Evolutionary conservation across 2,329 filamentous ascomycete genomes (phyloP), one percentile per base, ranked within the genome.

Genomic region (Pseudogymnoascus sp.): DNA sequence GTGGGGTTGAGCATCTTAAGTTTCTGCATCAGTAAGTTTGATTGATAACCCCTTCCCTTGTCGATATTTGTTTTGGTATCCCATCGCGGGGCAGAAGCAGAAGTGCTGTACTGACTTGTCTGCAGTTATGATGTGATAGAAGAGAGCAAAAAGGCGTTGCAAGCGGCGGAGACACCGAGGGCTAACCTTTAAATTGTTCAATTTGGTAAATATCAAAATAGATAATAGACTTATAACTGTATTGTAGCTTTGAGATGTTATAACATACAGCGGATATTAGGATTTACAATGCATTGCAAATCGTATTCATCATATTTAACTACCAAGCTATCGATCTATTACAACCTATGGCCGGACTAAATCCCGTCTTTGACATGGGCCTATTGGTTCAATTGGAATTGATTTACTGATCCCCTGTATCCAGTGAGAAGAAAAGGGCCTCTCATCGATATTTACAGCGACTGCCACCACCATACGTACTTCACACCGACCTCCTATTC

Each of bases 61-160:
- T 25, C 8, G 20, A 47, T 20, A 14, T 25, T 47, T 47, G 6
- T 25, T 12, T 6, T 47, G 8, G n/a, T 16, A 11, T 47, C 14
- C n/a, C 14, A 4, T 8, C 20, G 7, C 7, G 22, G 2, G 12
- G 2, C 22, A 3, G n/a, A 50, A 30, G 12, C 25, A 18, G 41
- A 28, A 43, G 4, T 14, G 20, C 3, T n/a, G 20, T 7, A 6
- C 25, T 50, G 43, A 50, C 43, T 50, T 2, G 3, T n/a, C 43
- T 30, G 18, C 54, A 62, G 60, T 22, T 63, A 62, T 58, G 62
- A 62, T 63, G 35, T 63, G 37, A 47, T 63, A 30, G 62, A 60
- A 12, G 62, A 62, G 43, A 63, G 43, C 50, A 50, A 47, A 25
- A 62, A 57, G 36, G 30, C 30, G 16, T 38, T 62, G 33, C 58